Percentiles rank a stretch among this genome's conserved stretches.
phyloP scores from a whole-genome alignment of 73 alveolate genomes.

The Paramecium primaurelia region DNA sequence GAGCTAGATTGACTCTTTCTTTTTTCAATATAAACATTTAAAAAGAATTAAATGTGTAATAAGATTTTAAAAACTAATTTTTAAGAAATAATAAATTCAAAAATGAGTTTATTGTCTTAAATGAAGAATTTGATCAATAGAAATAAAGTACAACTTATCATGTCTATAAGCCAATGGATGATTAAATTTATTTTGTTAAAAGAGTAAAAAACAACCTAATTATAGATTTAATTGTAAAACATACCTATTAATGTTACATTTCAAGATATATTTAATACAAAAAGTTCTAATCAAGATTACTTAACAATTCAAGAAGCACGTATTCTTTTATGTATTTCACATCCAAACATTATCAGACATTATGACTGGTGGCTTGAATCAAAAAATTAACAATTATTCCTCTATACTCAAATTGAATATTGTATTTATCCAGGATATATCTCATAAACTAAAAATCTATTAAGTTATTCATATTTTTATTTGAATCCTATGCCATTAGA shows the following conservation, averaged over 20 bases:
- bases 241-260: not conserved
- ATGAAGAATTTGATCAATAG: not conserved
- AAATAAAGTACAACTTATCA: not conserved
- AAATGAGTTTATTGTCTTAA: not conserved
- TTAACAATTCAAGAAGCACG: not conserved
- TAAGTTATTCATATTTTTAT: not conserved
- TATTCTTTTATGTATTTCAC: not conserved
- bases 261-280: not conserved
- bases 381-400: not conserved
- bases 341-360: not conserved
- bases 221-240: not conserved
- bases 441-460: not conserved
- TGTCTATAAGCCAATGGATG: conserved; percentile 28
- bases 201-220: not conserved
- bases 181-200: conserved; percentile 7
- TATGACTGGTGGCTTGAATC: conserved; percentile 21
- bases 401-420: not conserved
- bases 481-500: not conserved
- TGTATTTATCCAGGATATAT: not conserved
- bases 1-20: not conserved
- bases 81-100: not conserved
- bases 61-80: not conserved
- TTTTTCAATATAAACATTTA: not conserved
- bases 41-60: not conserved
- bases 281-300: not conserved